Evolutionary conservation across 257 asterid genomes (phyloP).

Genomic region (Thymus quinquecostatus): DNA sequence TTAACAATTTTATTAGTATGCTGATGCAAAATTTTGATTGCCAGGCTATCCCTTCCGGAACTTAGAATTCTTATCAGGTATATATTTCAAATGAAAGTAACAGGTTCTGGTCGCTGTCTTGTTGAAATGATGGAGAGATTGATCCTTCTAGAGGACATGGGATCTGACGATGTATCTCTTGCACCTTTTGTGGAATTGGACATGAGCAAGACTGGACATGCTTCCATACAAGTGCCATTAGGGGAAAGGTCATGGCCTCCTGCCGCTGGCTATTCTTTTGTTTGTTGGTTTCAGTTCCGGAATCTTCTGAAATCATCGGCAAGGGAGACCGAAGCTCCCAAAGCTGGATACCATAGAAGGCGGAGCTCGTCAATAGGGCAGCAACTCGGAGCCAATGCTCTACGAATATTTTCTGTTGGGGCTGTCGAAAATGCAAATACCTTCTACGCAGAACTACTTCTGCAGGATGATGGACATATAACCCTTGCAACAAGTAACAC

Average conservation of each 20-base stretch:
- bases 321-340: conserved; percentile 69
- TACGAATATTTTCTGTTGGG: conserved; percentile 88
- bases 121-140: conserved; percentile 92
- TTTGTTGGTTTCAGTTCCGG: conserved; percentile 93
- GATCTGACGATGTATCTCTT: conserved; percentile 83
- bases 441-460: conserved; percentile 83
- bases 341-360: conserved; percentile 55
- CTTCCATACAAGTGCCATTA: conserved; percentile 95
- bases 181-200: conserved; percentile 97
- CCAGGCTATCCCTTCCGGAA: conserved; percentile 86
- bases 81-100: conserved; percentile 75
- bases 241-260: conserved; percentile 99
- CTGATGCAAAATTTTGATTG: conserved; percentile 33
- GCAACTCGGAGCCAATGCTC: conserved; percentile 60
- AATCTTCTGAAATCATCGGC: conserved; percentile 70
- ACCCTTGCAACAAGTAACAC: conserved; percentile 94
- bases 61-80: conserved; percentile 86
- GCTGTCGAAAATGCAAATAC: conserved; percentile 71
- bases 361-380: conserved; percentile 54
- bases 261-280: conserved; percentile 98
- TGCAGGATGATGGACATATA: conserved; percentile 88
- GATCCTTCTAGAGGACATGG: conserved; percentile 72
- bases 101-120: conserved; percentile 73
- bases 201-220: conserved; percentile 93
- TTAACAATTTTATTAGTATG: conserved; percentile 27